These are phyloP conservation scores for Aspergillus avenaceus DNA, from an alignment of 495 filamentous ascomycete species.

Conservation along the genomic window DNA sequence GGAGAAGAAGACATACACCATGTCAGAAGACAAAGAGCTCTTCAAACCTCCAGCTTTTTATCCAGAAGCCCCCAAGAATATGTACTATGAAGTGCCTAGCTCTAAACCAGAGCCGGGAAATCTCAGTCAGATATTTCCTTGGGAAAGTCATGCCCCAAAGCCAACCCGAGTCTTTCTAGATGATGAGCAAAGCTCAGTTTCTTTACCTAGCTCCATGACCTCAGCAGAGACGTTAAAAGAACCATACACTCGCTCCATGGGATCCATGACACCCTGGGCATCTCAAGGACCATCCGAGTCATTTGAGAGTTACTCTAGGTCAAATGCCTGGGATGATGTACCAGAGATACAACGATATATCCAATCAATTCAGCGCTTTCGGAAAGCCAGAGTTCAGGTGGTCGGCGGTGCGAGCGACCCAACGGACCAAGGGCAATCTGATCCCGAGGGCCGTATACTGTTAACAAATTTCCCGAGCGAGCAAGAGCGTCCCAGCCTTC, in stretches of 20 bases:
- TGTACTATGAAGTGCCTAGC: conserved; percentile 77
- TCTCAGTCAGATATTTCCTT: conserved; percentile 74
- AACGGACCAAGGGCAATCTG: conserved; percentile 9
- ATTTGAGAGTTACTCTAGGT: conserved; percentile 61
- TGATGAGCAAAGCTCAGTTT: conserved; percentile 27
- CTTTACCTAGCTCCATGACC: conserved; percentile 10
- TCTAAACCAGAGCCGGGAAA: conserved; percentile 52
- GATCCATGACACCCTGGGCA: conserved; percentile 38
- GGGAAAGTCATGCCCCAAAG: conserved; percentile 64
- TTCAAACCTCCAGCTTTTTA: conserved; percentile 73
- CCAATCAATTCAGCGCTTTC: conserved; percentile 61
- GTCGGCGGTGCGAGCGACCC: conserved; percentile 17
- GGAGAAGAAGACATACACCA: conserved; percentile 65
- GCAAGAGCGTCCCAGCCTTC: conserved; percentile 79
- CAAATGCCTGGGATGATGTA: conserved; percentile 86
- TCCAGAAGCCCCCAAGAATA: conserved; percentile 75
- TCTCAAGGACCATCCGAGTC: conserved; percentile 46
- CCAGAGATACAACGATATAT: conserved; percentile 80
- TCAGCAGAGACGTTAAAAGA: conserved; percentile 29
- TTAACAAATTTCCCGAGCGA: conserved; percentile 86
- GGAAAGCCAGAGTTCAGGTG: conserved; percentile 57
- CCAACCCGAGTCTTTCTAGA: conserved; percentile 72
- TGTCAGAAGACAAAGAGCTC: conserved; percentile 65
- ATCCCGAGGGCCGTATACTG: conserved; percentile 51
- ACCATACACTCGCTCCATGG: conserved; percentile 10